Percentiles rank a stretch among this genome's conserved stretches.
Conservation (phyloP, 2,329 filamentous ascomycete species). For the Arachnomyces sp. region DNA sequence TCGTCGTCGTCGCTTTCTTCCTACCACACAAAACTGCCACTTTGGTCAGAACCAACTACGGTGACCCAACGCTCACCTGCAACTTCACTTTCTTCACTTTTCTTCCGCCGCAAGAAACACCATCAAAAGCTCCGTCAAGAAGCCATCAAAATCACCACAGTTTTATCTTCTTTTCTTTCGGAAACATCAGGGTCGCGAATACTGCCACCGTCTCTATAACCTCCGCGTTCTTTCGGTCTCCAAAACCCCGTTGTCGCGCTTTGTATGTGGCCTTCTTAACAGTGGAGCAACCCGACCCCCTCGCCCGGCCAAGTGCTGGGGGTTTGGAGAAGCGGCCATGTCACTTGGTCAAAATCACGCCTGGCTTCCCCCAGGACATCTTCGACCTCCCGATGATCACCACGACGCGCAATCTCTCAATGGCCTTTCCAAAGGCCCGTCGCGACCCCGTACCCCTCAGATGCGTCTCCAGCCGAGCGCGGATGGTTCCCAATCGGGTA, state of each 20-base stretch:
- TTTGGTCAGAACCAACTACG: constrained; percentile 27
- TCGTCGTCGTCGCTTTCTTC: neutral
- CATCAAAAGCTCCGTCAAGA: constrained; percentile 29
- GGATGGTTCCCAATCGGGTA: constrained; percentile 39
- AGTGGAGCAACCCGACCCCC: constrained; percentile 37
- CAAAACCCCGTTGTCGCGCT: constrained; percentile 20
- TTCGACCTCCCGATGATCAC: constrained; percentile 55
- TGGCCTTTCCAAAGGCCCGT: constrained; percentile 35
- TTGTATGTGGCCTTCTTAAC: constrained; percentile 28
- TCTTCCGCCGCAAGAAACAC: constrained; percentile 33
- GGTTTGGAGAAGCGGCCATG: constrained; percentile 47
- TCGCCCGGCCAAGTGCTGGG: constrained; percentile 38
- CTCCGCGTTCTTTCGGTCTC: constrained; percentile 22
- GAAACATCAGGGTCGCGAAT: constrained; percentile 22
- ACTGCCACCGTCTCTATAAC: constrained; percentile 19
- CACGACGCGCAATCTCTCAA: constrained; percentile 33
- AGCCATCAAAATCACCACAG: constrained; percentile 29
- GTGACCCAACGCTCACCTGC: constrained; percentile 16
- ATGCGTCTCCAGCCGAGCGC: constrained; percentile 36
- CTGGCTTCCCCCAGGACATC: constrained; percentile 55
- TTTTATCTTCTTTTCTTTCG: constrained; percentile 26
- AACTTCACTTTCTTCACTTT: constrained; percentile 26
- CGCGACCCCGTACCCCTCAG: constrained; percentile 37
- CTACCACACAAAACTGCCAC: constrained; percentile 19
- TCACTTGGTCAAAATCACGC: constrained; percentile 59